Base-by-base conservation (phyloP, 1,284 basidiomycete genomes). In the Amylostereum areolatum region DNA sequence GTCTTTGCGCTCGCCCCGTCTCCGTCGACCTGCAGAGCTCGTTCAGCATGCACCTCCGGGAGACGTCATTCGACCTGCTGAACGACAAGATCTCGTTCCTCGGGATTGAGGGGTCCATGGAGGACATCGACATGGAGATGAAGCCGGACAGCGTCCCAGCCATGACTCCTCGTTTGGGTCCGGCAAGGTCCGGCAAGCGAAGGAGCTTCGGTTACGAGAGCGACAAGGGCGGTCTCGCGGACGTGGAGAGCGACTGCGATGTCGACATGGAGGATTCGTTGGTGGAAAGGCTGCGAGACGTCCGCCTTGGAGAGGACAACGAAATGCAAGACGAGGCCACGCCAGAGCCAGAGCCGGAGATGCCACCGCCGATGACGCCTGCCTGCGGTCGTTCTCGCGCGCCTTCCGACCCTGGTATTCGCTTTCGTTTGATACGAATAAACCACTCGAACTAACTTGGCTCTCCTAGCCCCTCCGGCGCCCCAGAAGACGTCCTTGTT, bases 71-170 rank as follows among this genome's bases (percentile, higher is more conserved):
- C 55, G 80, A 85, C 58, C 58, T 83, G 44, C 57, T 85, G 50
- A 83, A 81, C 56, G 82, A 83, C 62, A 77, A 74, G 53, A 74
- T 83, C 42, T 81, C 80, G 1, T 78, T 83, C 58, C 61, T 60
- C 54, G 51, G 55, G 4, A 61, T 53, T 34, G 58, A 55, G 8
- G 61, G 50, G 25, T 55, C 53, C 36, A 47, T 52, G 48, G 49
- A 54, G 27, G 43, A 39, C 2, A 56, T 51, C 6, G 51, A 55
- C 8, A 52, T 44, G 8, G 54, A 47, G 30, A 30, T 51, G 50
- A 52, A 45, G 48, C 40, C 40, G 18, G 41, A 33, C 34, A 5
- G 31, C 29, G 30, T 43, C 50, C 10, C 45, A 18, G 18, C 18
- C 28, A 39, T n/a, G 66, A 67, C 46, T 63, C 65, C 4, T 66